A percentile compares a stretch with the other conserved stretches of the same genome.
Evolutionary conservation across 257 asterid genomes (phyloP).

Genomic region (Solanum etuberosum): DNA sequence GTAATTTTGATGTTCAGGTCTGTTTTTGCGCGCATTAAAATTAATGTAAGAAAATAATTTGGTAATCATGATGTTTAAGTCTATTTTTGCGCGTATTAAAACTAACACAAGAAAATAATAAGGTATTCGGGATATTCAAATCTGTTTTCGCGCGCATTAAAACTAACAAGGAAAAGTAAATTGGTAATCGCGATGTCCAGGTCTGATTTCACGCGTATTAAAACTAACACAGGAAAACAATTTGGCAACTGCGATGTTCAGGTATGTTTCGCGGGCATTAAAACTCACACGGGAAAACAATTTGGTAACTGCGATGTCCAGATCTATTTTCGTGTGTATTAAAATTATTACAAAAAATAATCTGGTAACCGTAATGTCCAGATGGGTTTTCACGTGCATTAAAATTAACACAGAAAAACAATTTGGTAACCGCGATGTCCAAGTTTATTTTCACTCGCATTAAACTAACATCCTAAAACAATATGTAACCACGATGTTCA

Average conservation of each 20-base stretch:
- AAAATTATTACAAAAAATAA: no score
- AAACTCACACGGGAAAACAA: neutral
- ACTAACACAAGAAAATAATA: no score
- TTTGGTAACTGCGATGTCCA: neutral
- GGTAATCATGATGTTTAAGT: neutral
- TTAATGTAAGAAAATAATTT: neutral
- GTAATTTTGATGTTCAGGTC: neutral
- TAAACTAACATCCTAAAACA: neutral
- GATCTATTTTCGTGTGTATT: neutral
- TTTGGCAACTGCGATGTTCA: neutral
- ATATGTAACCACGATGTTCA: no score
- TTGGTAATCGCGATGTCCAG: fast-evolving
- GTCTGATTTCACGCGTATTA: no score
- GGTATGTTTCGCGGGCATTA: fast-evolving
- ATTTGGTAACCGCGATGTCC: neutral
- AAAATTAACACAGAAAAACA: no score
- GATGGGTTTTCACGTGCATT: neutral
- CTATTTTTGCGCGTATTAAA: fast-evolving
- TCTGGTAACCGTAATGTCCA: neutral
- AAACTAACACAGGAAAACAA: no score
- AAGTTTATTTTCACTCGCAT: no score
- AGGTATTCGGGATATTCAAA: no score
- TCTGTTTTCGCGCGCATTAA: no score
- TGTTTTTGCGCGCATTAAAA: neutral
- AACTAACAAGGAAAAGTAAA: neutral